Base-by-base conservation (phyloP, 345 rosid species). In the Dipteronia sinensis region DNA sequence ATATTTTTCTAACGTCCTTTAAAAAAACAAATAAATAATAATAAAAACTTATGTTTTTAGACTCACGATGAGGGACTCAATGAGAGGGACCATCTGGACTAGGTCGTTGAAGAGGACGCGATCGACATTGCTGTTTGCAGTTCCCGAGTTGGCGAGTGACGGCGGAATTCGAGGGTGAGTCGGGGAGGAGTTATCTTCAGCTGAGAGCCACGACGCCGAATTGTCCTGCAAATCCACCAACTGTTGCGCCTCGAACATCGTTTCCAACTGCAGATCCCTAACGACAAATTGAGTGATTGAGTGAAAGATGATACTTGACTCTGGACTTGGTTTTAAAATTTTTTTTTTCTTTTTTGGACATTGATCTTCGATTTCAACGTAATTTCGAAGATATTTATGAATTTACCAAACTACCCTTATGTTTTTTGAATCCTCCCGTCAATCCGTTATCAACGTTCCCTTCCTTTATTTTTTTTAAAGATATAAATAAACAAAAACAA, bases 31-130 rank as follows among this genome's bases (percentile, higher is more conserved):
- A 58, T 76, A 63, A 70, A 22, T 64, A 65, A 74, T 29, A 75
- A 2, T 2, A 34, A 34, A 4, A 34, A 34, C 6, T 34, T 34
- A 4, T 34, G 38, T 34, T 4, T 67, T 59, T 59, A 19, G 19
- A 66, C 51, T 75, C 89, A 96, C 99, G 73, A 97, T 94, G 82
- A 87, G 95, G 70, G 94, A 88, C 85, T 96, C 92, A 73, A 96
- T 86, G 76, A 97, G 98, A 76, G 98, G 98, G 84, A 94, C 89
- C 76, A 97, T 91, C 77, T 91, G 94, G 73, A 91, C 98, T 42
- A 97, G 98, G 76, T 93, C 95, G 44, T 93, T 91, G 77, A 85
- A 91, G 70, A 94, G 97, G 80, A 79, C 88, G 51, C 88, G 98
- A 84, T 93, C 94, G 29, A 97, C 79, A 78, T 84, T 89, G 44